Evolutionary conservation across 2,329 filamentous ascomycete species (phyloP).

Genomic region (Myriangium duriaei): DNA sequence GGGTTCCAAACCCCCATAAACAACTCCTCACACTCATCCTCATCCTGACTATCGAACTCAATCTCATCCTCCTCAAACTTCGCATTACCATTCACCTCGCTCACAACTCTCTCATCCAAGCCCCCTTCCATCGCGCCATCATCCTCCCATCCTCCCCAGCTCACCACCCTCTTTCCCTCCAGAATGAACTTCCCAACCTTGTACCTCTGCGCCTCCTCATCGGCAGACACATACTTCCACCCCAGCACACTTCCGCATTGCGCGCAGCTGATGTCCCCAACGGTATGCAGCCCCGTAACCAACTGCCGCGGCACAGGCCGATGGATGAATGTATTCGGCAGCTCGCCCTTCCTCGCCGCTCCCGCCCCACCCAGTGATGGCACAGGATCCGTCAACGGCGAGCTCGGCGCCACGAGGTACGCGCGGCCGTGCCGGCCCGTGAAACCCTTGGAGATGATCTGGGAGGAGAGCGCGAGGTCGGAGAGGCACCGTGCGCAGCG

Average conservation of each 20-base stretch:
- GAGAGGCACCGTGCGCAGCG: slow-evolving; percentile 47
- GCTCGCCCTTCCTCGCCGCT: slow-evolving; percentile 20
- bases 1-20: slow-evolving; percentile 51
- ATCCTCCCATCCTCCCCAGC: slow-evolving; percentile 37
- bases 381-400: slow-evolving; percentile 16
- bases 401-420: slow-evolving; percentile 44
- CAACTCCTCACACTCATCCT: slow-evolving; percentile 54
- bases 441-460: slow-evolving; percentile 53
- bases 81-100: neutral
- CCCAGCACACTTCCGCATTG: slow-evolving; percentile 45
- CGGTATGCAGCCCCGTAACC: slow-evolving; percentile 51
- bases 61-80: slow-evolving; percentile 23
- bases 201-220: slow-evolving; percentile 49
- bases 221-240: slow-evolving; percentile 53
- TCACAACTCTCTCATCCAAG: neutral
- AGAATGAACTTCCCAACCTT: slow-evolving; percentile 57
- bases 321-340: slow-evolving; percentile 48
- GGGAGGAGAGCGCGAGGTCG: slow-evolving; percentile 45
- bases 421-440: slow-evolving; percentile 52
- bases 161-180: slow-evolving; percentile 45
- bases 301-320: slow-evolving; percentile 45
- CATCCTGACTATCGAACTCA: slow-evolving; percentile 53
- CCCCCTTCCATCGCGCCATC: slow-evolving; percentile 1
- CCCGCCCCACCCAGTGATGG: slow-evolving; percentile 12
- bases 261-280: slow-evolving; percentile 46